Evolutionary conservation across 2,329 filamentous ascomycete species (phyloP).

Genomic region (Lasiodiplodia sp.): DNA sequence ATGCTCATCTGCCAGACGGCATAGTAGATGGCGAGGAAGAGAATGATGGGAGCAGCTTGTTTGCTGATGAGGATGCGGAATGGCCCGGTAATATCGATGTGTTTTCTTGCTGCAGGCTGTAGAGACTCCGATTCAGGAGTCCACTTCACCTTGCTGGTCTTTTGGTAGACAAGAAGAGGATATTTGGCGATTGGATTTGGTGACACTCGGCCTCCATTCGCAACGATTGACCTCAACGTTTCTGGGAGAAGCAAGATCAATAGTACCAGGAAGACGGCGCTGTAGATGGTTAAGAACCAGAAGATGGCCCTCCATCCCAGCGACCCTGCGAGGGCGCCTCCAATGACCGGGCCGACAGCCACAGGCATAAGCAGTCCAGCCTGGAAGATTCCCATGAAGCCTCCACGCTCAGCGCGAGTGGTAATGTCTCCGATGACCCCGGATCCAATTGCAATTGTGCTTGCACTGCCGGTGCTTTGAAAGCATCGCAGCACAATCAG

Average conservation of each 20-base stretch:
- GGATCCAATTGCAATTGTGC: conserved; percentile 53
- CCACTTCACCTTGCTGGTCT: background rate
- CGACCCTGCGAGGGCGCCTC: conserved; percentile 55
- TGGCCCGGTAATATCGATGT: conserved; percentile 16
- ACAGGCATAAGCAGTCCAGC: conserved; percentile 47
- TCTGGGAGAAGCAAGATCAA: conserved; percentile 49
- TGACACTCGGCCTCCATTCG: background rate
- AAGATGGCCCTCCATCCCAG: conserved; percentile 62
- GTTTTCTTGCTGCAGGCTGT: conserved; percentile 1
- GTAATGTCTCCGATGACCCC: conserved; percentile 55
- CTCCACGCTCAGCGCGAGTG: conserved; percentile 50
- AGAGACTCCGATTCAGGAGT: background rate
- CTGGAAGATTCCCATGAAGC: conserved; percentile 38
- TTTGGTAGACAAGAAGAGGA: conserved; percentile 1
- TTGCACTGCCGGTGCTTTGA: conserved; percentile 53
- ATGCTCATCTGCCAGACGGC: conserved; percentile 65
- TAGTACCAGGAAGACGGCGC: conserved; percentile 45
- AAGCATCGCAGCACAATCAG: conserved; percentile 52
- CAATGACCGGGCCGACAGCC: conserved; percentile 59
- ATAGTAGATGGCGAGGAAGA: conserved; percentile 60
- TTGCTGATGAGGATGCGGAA: conserved; percentile 32
- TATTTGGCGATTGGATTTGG: background rate
- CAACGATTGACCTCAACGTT: conserved; percentile 42
- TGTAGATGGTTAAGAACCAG: conserved; percentile 61
- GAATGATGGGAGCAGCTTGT: conserved; percentile 54